Base-by-base conservation (phyloP, 2,329 filamentous ascomycete genomes). In the Sporothrix mexicana region DNA sequence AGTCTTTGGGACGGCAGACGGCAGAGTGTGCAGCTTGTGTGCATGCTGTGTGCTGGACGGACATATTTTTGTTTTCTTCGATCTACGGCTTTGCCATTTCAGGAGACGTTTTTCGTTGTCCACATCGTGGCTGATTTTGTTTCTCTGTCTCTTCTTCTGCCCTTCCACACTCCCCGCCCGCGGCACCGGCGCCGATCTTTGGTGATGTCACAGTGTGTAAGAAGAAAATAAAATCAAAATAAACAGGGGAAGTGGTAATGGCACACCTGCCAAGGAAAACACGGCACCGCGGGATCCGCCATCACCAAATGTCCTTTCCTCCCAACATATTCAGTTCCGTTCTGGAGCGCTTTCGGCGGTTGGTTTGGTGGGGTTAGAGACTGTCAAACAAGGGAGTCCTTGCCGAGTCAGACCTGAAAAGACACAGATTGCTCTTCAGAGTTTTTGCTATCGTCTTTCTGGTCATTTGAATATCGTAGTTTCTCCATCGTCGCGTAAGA, bases 131-230 rank as follows among this genome's bases (percentile, higher is more conserved):
- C 30, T 57, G 36, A 1, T 3, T 20, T 25, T 51, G n/a, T n/a
- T 17, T 51, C 13, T 51, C 10, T 17, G 13, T 51, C 17, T 55
- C 1, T 55, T 55, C 23, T 55, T 8, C 45, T 47, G 45, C 45
- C 51, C 51, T 20, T 9, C 17, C 51, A 53, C 51, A 17, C 47
- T 51, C 23, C 12, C 51, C 51, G 41, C 43, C 69, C 67, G 51
- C 55, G 69, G 57, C 23, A 70, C 55, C 55, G 55, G 41, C 23
- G 69, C 69, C 55, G 69, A 70, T 53, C 55, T 41, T 43, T 51
- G 55, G 25, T n/a, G n/a, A 47, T 23, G 59, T 17, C 13, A 45
- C 7, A 51, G 57, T 20, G 30, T 3, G 4, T 3, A 36, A n/a
- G 41, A 47, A 41, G 23, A 13, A 49, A 36, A 12, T 9, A n/a